These are phyloP conservation scores for Pilatotrama ljubarskyi DNA, from an alignment of 768 basidiomycete species.

Conservation along the genomic window DNA sequence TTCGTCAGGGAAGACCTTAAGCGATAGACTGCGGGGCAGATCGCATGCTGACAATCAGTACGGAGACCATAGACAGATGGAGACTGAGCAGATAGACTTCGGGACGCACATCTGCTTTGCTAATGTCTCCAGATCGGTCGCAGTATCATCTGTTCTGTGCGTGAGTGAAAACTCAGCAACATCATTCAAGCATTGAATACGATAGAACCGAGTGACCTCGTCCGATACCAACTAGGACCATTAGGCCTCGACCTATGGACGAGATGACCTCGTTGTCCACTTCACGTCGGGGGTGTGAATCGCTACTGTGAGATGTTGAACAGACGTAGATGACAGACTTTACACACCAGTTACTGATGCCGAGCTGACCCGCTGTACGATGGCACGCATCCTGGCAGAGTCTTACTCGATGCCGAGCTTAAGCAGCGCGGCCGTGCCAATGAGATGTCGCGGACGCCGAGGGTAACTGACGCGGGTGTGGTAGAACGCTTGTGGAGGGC, in stretches of 20 bases:
- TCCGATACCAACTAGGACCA: slow-evolving; percentile 91
- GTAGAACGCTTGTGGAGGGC: background rate
- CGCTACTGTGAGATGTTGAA: background rate
- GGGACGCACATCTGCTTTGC: slow-evolving; percentile 78
- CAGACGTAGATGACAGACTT: background rate
- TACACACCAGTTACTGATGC: slow-evolving; percentile 79
- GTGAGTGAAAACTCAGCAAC: slow-evolving; percentile 18
- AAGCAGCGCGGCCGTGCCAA: background rate
- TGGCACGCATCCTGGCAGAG: slow-evolving; percentile 64
- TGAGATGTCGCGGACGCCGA: background rate
- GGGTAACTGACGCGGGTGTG: background rate
- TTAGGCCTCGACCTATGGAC: slow-evolving; percentile 78
- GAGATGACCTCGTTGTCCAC: slow-evolving; percentile 82
- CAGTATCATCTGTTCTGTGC: slow-evolving; percentile 71
- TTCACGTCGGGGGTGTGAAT: slow-evolving; percentile 35
- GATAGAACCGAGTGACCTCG: slow-evolving; percentile 46
- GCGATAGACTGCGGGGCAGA: slow-evolving; percentile 50
- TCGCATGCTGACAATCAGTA: background rate
- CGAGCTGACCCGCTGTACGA: slow-evolving; percentile 79
- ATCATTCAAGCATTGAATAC: slow-evolving; percentile 8
- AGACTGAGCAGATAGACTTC: background rate
- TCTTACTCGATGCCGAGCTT: background rate
- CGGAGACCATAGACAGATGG: background rate
- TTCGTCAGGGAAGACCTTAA: slow-evolving; percentile 70
- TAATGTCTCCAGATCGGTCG: slow-evolving; percentile 66